Conservation (phyloP, 2,329 filamentous ascomycete genomes). For the Aurifilum marmelostoma region DNA sequence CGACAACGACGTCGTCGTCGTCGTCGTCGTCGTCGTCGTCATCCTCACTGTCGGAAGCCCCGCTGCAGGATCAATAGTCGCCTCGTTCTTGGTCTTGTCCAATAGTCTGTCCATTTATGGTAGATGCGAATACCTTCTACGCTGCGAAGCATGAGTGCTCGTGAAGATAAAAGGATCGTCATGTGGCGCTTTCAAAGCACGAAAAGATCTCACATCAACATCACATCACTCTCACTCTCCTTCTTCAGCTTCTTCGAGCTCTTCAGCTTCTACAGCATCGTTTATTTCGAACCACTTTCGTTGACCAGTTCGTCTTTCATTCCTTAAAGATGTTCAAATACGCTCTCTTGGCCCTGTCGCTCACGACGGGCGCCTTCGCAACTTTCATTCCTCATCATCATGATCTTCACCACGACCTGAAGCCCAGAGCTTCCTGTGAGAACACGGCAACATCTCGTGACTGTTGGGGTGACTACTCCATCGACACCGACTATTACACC, state of each 20-base stretch:
- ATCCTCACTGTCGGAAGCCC: background rate
- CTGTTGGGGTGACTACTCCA: slow-evolving; percentile 37
- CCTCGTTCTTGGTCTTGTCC: background rate
- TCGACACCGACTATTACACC: slow-evolving; percentile 40
- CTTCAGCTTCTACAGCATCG: background rate
- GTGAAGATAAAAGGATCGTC: background rate
- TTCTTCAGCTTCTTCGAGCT: background rate
- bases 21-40: background rate
- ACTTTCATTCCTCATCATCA: slow-evolving; percentile 13
- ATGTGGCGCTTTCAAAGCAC: background rate
- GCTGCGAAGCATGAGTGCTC: background rate
- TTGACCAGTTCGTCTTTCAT: background rate
- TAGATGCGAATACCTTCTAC: background rate
- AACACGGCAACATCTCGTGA: slow-evolving; percentile 36
- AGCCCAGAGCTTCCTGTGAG: slow-evolving; percentile 21
- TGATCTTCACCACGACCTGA: background rate
- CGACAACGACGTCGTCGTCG: no score
- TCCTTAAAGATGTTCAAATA: slow-evolving; percentile 11
- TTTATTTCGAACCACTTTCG: background rate
- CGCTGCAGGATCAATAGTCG: background rate
- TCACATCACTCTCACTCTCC: background rate
- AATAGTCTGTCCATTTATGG: background rate
- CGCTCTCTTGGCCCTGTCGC: slow-evolving; percentile 2
- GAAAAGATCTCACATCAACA: background rate
- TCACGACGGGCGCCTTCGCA: slow-evolving; percentile 10